phyloP scores from a whole-genome alignment of 139 green algal species.

The Dunaliella primolecta region DNA sequence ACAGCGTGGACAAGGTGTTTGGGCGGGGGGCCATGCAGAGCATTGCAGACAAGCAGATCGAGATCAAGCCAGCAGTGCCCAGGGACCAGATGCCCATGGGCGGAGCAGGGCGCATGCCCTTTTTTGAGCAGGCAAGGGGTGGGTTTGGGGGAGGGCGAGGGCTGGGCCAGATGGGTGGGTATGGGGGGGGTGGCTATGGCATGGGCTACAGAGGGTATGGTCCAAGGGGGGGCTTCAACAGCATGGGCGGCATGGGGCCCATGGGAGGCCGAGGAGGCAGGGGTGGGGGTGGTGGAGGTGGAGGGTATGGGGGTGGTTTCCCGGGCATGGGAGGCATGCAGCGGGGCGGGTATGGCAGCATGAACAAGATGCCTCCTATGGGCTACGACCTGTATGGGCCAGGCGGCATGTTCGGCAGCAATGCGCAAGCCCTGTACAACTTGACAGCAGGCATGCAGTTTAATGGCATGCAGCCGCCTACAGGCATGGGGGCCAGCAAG shows the following conservation, averaged over 20 bases:
- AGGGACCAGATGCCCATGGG: constrained; percentile 74
- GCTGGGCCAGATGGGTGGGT: background rate
- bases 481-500: constrained; percentile 7
- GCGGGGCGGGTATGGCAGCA: background rate
- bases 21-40: constrained; percentile 78
- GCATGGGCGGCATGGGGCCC: background rate
- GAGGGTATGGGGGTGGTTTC: background rate
- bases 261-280: background rate
- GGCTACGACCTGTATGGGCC: constrained; percentile 8
- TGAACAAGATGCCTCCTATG: background rate
- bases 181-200: background rate
- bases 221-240: background rate
- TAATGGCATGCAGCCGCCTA: background rate
- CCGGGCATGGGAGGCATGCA: background rate
- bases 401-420: constrained; percentile 9
- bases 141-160: background rate
- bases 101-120: constrained; percentile 17
- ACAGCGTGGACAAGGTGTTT: constrained; percentile 85
- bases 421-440: constrained; percentile 26
- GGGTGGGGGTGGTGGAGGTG: background rate
- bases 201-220: constrained; percentile 1
- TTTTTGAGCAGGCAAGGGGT: constrained; percentile 1
- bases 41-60: constrained; percentile 91
- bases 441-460: constrained; percentile 13
- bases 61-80: constrained; percentile 89